phyloP scores from a whole-genome alignment of 1,284 basidiomycete genomes.

The Cystobasidiaceae sp. region DNA sequence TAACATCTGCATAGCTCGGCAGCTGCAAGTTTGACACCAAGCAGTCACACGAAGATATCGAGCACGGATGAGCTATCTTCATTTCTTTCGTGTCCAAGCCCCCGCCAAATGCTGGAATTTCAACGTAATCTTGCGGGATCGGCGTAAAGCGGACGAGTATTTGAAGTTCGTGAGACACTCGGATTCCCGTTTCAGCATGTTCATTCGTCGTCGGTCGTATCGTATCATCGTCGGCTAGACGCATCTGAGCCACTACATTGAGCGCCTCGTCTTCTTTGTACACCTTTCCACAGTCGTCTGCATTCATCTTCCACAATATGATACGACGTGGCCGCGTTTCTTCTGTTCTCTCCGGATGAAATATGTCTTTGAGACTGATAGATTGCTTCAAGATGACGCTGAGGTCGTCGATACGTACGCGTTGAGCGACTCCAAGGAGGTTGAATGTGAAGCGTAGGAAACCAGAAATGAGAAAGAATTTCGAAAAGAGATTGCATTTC shows the following conservation, averaged over 20 bases:
- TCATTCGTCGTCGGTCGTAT: conserved; percentile 19
- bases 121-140: conserved; percentile 1
- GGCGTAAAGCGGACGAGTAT: conserved; percentile 22
- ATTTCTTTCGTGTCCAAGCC: conserved; percentile 24
- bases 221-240: conserved; percentile 27
- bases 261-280: conserved; percentile 19
- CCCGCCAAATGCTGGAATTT: background rate
- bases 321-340: conserved; percentile 17
- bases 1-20: conserved; percentile 21
- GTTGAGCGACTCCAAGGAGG: conserved; percentile 11
- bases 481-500: conserved; percentile 16
- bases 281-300: conserved; percentile 6
- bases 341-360: conserved; percentile 11
- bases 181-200: conserved; percentile 18
- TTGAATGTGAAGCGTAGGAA: conserved; percentile 19
- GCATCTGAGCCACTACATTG: conserved; percentile 25
- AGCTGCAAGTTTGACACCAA: conserved; percentile 17
- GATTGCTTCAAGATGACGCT: conserved; percentile 23
- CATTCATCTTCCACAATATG: conserved; percentile 19
- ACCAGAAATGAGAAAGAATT: conserved; percentile 23
- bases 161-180: conserved; percentile 25
- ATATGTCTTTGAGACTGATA: conserved; percentile 7
- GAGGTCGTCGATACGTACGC: conserved; percentile 26
- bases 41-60: conserved; percentile 26
- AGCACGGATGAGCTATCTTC: conserved; percentile 24